These are phyloP conservation scores for Aspergillus taichungensis DNA, from an alignment of 495 filamentous ascomycete genomes.

Conservation along the genomic window DNA sequence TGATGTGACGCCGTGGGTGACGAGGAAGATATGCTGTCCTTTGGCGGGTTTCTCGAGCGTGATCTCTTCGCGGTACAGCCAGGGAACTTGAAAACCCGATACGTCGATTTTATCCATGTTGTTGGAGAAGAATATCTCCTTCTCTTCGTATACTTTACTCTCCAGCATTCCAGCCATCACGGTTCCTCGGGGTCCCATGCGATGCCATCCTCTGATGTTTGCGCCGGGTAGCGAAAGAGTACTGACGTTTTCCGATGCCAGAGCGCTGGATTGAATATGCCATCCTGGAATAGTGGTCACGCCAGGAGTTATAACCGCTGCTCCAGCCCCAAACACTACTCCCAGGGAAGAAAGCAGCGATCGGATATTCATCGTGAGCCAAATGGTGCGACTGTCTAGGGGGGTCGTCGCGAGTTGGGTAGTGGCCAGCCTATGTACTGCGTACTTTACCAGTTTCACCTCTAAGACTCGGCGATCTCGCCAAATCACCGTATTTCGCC, in stretches of 20 bases:
- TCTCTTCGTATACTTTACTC: conserved; percentile 45
- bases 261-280: conserved; percentile 44
- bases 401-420: too few species aligned
- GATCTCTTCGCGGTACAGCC: conserved; percentile 56
- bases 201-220: conserved; percentile 25
- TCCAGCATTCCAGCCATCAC: conserved; percentile 51
- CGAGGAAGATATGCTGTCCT: conserved; percentile 41
- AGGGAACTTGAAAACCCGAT: conserved; percentile 44
- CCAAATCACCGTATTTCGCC: too few species aligned
- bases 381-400: too few species aligned
- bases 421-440: too few species aligned
- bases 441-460: too few species aligned
- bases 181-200: conserved; percentile 46
- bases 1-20: conserved; percentile 52
- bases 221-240: conserved; percentile 37
- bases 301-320: conserved; percentile 18
- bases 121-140: conserved; percentile 48
- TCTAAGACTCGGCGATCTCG: too few species aligned
- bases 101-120: conserved; percentile 35
- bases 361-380: background rate
- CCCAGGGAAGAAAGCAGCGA: background rate
- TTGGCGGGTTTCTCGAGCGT: conserved; percentile 18
- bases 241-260: conserved; percentile 24
- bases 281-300: conserved; percentile 41
- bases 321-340: conserved; percentile 11